Base-by-base conservation (phyloP, 352 stramenopile genomes). In the Phytophthora pinifolia region DNA sequence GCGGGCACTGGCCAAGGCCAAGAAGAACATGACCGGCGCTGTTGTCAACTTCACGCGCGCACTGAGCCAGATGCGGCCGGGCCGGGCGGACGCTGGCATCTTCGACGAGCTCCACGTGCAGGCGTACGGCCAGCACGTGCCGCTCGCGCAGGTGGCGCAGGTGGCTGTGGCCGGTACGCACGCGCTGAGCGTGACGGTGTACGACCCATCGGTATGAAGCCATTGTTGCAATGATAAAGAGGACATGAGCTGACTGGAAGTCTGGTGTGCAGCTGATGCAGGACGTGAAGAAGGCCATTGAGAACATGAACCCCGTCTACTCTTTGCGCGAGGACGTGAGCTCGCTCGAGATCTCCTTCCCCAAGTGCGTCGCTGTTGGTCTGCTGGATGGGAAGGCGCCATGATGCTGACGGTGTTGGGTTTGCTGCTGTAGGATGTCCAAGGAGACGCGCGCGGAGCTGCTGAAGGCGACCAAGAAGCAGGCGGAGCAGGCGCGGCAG, bases 371-470 rank as follows among this genome's bases (percentile, higher is more conserved):
- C 5, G 15, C 2, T n/a, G 22, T 27, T 53, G 50, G 10, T 37
- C 44, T 47, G 14, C 0, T 37, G 4, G 15, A 9, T 38, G 46
- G n/a, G 43, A 35, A 15, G 51, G 20, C 29, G n/a, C 10, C 38
- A 12, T 39, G 14, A 18, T 37, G n/a, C 14, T 60, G 48, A 57
- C 38, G n/a, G 3, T 48, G 15, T 22, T 18, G 29, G n/a, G 35
- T 30, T 39, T 27, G 15, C 22, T 27, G 22, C 22, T 33, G 30
- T 50, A 94, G 83, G 67, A 92, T 94, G 82, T 88, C 84, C 12
- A 84, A 88, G 69, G 84, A 92, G 67, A 94, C 84, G 31, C 82
- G 84, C 44, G 74, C 67, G 2, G 84, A 94, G 48, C 65, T 94
- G 22, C 68, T 83, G 18, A 94, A 92, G 63, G 79, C 76, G 7